Evolutionary conservation across 1,284 basidiomycete species (phyloP), one percentile per base, ranked within the genome.

Genomic region (Fomitopsis betulina): DNA sequence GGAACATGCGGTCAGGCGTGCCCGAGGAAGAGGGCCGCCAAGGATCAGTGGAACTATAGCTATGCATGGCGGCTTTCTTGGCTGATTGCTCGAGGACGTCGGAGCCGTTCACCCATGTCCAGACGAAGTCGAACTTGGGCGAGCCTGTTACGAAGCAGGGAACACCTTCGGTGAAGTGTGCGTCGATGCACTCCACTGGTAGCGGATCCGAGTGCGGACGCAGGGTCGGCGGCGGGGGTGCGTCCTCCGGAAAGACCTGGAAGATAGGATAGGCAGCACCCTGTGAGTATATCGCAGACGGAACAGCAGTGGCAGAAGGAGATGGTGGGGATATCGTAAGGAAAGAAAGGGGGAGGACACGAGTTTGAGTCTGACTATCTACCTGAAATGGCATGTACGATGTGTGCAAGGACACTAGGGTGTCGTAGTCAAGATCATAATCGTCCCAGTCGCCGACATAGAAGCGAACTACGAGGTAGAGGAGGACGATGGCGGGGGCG

Each of bases 71-170:
- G 35, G 39, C 52, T 12, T 56, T 53, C 50, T 64, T 65, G 17
- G 68, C 63, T 7, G 62, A 58, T 33, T 59, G 40, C 40, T 65
- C 62, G 25, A 68, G 62, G 1, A 62, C 58, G 53, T 71, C 69
- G 2, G 69, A 68, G 56, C 69, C 68, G 54, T 71, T 71, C 40
- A 69, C 67, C 69, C 69, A 71, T 3, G 69, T 71, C 68, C 68
- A 71, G 25, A 71, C 39, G 15, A 71, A 58, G 57, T 71, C 69
- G 54, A 71, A 60, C n/a, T 57, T 35, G 25, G 63, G 61, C 2
- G 62, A 55, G 1, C 53, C 49, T 1, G 63, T 55, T 25, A 66
- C 65, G 45, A 64, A 65, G 43, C 68, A 68, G 1, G 58, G 58
- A 5, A 55, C 57, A 1, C 69, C 69, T 1, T 55, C 38, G 33